phyloP scores from a whole-genome alignment of 345 rosid species.

The Populus alba region DNA sequence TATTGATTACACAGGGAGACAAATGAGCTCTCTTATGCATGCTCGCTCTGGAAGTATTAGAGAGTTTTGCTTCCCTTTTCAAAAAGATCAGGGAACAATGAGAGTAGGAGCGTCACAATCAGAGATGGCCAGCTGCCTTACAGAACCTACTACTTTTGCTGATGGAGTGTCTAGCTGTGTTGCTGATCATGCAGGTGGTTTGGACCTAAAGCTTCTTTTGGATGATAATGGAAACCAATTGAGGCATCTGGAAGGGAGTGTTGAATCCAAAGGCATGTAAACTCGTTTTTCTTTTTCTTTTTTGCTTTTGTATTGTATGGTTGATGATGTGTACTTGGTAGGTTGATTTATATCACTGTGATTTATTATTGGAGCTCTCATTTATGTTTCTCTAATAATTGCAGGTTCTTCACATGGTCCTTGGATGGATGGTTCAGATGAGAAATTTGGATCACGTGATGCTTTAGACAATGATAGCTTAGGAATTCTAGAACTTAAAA shows the following conservation, averaged over 20 bases:
- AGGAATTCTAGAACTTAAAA: conserved; percentile 27
- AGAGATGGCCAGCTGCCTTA: conserved; percentile 45
- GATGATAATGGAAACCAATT: conserved; percentile 26
- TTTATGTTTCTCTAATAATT: conserved; percentile 20
- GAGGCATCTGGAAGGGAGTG: conserved; percentile 17
- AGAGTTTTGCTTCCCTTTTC: conserved; percentile 33
- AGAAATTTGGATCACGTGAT: conserved; percentile 11
- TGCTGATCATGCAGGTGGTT: conserved; percentile 30
- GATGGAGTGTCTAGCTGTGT: conserved; percentile 30
- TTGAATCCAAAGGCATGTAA: conserved; percentile 39
- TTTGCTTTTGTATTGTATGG: not conserved
- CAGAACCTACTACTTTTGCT: conserved; percentile 41
- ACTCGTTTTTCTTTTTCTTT: not conserved
- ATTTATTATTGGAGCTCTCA: conserved; percentile 15
- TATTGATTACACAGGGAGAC: conserved; percentile 20
- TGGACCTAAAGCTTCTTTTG: conserved; percentile 17
- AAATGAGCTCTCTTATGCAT: conserved; percentile 34
- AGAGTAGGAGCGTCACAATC: conserved; percentile 35
- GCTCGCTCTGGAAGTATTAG: conserved; percentile 43
- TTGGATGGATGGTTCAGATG: conserved; percentile 24
- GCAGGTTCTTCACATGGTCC: conserved; percentile 41
- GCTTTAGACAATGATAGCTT: conserved; percentile 20
- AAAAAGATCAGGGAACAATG: conserved; percentile 28
- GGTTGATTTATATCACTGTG: not conserved
- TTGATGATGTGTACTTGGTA: not conserved